Evolutionary conservation across 2,329 filamentous ascomycete species (phyloP).

Genomic region (Metarhizium brunneum): DNA sequence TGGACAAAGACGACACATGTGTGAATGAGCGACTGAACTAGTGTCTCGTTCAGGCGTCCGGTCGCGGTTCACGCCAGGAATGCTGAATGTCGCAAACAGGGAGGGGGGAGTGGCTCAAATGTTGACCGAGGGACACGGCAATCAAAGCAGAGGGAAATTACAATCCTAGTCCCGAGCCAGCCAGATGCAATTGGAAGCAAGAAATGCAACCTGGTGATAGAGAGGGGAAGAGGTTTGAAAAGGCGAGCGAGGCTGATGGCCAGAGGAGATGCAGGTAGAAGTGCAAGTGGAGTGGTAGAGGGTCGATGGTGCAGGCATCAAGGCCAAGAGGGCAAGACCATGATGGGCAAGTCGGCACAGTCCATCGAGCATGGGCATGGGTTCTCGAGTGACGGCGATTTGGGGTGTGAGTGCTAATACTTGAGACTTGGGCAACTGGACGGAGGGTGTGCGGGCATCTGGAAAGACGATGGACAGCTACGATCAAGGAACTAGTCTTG

Average conservation of each 20-base stretch:
- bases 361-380: neutral
- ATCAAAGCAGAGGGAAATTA: neutral
- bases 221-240: neutral
- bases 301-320: neutral
- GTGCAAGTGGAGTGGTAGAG: neutral
- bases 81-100: conserved; percentile 9
- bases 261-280: neutral
- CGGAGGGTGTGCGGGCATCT: neutral
- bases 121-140: neutral
- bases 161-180: conserved; percentile 1
- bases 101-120: neutral
- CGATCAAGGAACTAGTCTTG: neutral
- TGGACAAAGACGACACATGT: neutral
- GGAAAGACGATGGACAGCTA: neutral
- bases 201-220: neutral
- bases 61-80: conserved; percentile 9
- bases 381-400: too few relatives aligned
- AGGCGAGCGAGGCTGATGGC: conserved; percentile 16
- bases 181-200: neutral
- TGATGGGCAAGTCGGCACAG: neutral
- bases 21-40: neutral
- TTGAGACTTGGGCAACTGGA: neutral
- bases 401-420: too few relatives aligned
- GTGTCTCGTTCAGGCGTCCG: neutral
- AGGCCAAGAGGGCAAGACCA: neutral